Conservation (phyloP, 1,139 yeast genomes). For the Zygoascus meyerae region DNA sequence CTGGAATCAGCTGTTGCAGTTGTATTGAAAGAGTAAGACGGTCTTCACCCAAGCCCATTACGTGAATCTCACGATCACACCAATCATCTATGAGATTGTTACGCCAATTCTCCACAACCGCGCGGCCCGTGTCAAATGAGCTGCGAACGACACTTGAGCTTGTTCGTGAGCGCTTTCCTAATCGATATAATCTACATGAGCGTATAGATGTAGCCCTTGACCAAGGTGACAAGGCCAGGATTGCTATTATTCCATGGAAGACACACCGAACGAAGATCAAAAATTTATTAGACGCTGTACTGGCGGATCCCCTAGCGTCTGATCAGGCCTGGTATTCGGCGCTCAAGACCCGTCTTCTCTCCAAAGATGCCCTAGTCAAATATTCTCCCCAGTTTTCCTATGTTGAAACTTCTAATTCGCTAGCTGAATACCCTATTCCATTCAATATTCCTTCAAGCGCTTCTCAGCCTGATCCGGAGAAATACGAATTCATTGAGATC, state of each 20-base stretch:
- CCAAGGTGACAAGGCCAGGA: slow-evolving; percentile 14
- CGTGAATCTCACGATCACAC: too few species aligned
- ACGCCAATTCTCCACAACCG: not conserved
- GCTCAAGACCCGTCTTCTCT: slow-evolving; percentile 27
- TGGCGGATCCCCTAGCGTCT: slow-evolving; percentile 35
- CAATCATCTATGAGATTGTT: too few species aligned
- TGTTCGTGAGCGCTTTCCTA: slow-evolving; percentile 18
- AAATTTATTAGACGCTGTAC: slow-evolving; percentile 29
- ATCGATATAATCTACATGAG: slow-evolving; percentile 21
- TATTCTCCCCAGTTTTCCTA: slow-evolving; percentile 30
- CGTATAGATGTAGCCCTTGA: slow-evolving; percentile 19
- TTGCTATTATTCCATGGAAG: slow-evolving; percentile 30
- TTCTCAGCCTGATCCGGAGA: slow-evolving; percentile 11
- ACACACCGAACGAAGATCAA: slow-evolving; percentile 26
- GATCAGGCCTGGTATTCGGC: slow-evolving; percentile 32
- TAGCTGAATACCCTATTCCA: slow-evolving; percentile 34
- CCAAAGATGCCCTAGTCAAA: slow-evolving; percentile 32
- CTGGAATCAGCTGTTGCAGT: too few species aligned
- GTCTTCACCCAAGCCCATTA: too few species aligned
- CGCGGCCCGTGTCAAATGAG: not conserved
- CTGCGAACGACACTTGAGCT: not conserved
- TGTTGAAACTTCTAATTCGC: slow-evolving; percentile 33
- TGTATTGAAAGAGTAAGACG: too few species aligned
- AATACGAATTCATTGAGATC: slow-evolving; percentile 31
- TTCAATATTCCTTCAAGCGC: slow-evolving; percentile 16